A percentile compares a stretch with the other conserved stretches of the same genome.
Evolutionary conservation across 306 rosid genomes (phyloP).

Genomic region (Cicer judaicum): DNA sequence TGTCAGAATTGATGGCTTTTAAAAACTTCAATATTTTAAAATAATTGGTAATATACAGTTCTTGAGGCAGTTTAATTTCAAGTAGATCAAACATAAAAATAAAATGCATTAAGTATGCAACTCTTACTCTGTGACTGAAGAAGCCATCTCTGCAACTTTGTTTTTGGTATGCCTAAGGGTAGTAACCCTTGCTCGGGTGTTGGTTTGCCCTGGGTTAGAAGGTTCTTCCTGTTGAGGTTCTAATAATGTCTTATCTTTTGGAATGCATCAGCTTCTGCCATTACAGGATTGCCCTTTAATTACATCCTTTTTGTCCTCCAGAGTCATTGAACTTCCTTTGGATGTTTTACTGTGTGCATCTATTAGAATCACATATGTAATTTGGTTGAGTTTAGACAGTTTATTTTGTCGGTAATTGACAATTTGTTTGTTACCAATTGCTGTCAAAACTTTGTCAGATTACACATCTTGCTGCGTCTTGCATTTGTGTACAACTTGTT

Average conservation of each 20-base stretch:
- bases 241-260: slow-evolving; percentile 7
- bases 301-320: not conserved
- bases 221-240: slow-evolving; percentile 32
- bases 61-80: slow-evolving; percentile 26
- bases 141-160: too few relatives aligned
- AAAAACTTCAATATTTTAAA: slow-evolving; percentile 20
- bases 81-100: slow-evolving; percentile 2
- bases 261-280: slow-evolving; percentile 14
- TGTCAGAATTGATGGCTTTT: slow-evolving; percentile 23
- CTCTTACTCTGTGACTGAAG: slow-evolving; percentile 1
- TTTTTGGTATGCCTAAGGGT: too few relatives aligned
- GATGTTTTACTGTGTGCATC: slow-evolving; percentile 28
- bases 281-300: slow-evolving; percentile 24
- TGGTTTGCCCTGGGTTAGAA: slow-evolving; percentile 27
- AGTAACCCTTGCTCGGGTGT: not conserved
- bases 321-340: slow-evolving; percentile 28
- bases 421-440: slow-evolving; percentile 31
- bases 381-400: slow-evolving; percentile 35
- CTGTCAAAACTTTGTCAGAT: slow-evolving; percentile 18
- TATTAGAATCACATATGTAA: not conserved
- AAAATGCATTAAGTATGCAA: slow-evolving; percentile 13
- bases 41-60: slow-evolving; percentile 28
- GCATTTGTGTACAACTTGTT: slow-evolving; percentile 40
- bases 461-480: slow-evolving; percentile 29
- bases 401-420: slow-evolving; percentile 13